A percentile compares a stretch with the other conserved stretches of the same genome.
These are phyloP conservation scores for Excoecaria cochinchinensis DNA, from an alignment of 345 rosid genomes.

Conservation along the genomic window DNA sequence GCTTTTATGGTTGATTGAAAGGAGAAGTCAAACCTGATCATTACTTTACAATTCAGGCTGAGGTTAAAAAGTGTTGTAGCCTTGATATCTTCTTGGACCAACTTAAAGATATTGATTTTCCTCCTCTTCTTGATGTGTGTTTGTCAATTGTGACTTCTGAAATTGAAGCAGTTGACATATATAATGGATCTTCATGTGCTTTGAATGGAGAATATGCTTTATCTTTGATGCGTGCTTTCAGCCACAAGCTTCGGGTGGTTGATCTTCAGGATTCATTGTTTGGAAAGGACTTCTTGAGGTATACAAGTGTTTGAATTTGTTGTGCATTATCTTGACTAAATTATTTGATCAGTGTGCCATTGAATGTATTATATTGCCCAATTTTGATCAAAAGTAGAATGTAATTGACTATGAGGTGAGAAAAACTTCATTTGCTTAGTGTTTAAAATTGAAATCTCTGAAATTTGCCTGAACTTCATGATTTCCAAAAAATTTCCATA, in stretches of 20 bases:
- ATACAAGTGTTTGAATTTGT: constrained; percentile 21
- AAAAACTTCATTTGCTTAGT: background rate
- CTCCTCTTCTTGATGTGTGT: constrained; percentile 65
- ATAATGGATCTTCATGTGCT: constrained; percentile 49
- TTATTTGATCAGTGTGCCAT: constrained; percentile 2
- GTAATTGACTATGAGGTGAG: too few relatives aligned
- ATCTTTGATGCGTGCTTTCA: constrained; percentile 54
- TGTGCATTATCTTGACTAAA: constrained; percentile 14
- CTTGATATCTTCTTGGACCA: constrained; percentile 59
- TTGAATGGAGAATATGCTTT: constrained; percentile 58
- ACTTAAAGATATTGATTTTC: constrained; percentile 60
- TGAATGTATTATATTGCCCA: background rate
- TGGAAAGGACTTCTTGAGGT: constrained; percentile 73
- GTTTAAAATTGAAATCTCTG: background rate
- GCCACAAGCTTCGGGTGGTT: constrained; percentile 59
- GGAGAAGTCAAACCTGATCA: constrained; percentile 6
- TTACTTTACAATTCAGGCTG: constrained; percentile 47
- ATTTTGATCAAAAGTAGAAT: background rate
- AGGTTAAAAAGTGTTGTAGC: constrained; percentile 53
- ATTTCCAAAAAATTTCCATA: background rate
- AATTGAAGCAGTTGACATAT: constrained; percentile 67
- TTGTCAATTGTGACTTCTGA: constrained; percentile 55
- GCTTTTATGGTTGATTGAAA: constrained; percentile 3
- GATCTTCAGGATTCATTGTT: constrained; percentile 56
- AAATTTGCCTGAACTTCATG: background rate